phyloP scores from a whole-genome alignment of 23 red algal species.

The Gracilaria domingensis region DNA sequence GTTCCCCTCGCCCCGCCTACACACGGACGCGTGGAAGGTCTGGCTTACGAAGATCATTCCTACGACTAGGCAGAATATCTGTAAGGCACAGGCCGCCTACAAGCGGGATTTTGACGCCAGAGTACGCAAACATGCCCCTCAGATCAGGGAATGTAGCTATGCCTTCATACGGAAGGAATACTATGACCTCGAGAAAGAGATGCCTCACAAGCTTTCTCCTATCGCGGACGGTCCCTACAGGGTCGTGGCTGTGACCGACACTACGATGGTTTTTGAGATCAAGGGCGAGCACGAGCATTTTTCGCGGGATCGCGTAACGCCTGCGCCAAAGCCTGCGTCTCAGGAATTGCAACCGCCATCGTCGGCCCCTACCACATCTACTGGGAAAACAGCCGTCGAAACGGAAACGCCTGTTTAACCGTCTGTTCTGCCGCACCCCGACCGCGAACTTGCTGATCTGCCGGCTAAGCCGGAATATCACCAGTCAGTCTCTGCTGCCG shows the following conservation, averaged over 20 bases:
- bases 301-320: not conserved
- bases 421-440: too few species aligned
- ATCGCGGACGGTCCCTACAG: slow-evolving; percentile 11
- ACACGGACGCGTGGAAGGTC: not conserved
- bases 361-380: not conserved
- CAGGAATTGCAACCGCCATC: too few species aligned
- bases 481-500: too few species aligned
- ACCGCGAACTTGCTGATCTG: too few species aligned
- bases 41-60: not conserved
- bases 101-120: slow-evolving; percentile 15
- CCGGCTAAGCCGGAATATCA: too few species aligned
- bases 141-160: not conserved
- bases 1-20: not conserved
- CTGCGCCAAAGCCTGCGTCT: not conserved
- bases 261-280: not conserved
- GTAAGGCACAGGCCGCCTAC: slow-evolving; percentile 6
- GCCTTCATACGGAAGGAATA: slow-evolving; percentile 12
- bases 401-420: too few species aligned
- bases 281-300: not conserved
- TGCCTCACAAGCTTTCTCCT: not conserved
- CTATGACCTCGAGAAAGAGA: not conserved
- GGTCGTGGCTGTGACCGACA: not conserved
- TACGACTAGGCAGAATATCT: not conserved
- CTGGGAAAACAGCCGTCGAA: too few species aligned
- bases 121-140: not conserved